Evolutionary conservation across 106 monocot genomes (phyloP), one percentile per base, ranked within the genome.

Genomic region (Vanilla planifolia): DNA sequence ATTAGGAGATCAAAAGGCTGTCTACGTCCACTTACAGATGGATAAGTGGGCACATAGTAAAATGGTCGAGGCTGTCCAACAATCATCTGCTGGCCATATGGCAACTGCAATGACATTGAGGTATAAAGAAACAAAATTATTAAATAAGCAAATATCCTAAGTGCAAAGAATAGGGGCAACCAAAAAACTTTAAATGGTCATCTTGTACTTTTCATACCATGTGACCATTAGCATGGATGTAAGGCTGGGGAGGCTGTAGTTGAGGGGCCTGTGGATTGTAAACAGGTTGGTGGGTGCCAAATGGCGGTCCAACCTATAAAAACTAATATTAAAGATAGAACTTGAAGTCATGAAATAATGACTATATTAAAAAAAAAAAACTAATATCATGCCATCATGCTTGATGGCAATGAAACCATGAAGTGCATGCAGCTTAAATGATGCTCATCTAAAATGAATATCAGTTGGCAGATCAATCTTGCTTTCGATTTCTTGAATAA

Each of bases 261-360:
- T 39, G 60, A 41, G 60, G 32, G 42, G 60, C 60, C 42, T 61
- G 60, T 42, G 60, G 42, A 61, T 61, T 61, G 60, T 43, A 61
- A 4, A 61, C 25, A 27, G 60, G 23, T 39, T 59, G 59, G 37
- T 34, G 59, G 22, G 41, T 42, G 8, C 41, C 60, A 43, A 61
- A 61, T 25, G 60, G 15, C 27, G 42, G 60, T 42, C 60, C 60
- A 24, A 61, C 43, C 60, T 61, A 42, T 42, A 61, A 43, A 39
- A 61, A n/a, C n/a, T n/a, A n/a, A n/a, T n/a, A n/a, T n/a, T n/a
- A n/a, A n/a, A n/a, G n/a, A n/a, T n/a, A n/a, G n/a, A n/a, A n/a
- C n/a, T n/a, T 41, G 22, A n/a, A 14, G 25, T 61, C 26, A 16
- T 57, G 28, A 8, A 20, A 57, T 33, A 10, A 37, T 37, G 7